Conservation (phyloP, 1,139 yeast genomes). For the Pichia sp. region DNA sequence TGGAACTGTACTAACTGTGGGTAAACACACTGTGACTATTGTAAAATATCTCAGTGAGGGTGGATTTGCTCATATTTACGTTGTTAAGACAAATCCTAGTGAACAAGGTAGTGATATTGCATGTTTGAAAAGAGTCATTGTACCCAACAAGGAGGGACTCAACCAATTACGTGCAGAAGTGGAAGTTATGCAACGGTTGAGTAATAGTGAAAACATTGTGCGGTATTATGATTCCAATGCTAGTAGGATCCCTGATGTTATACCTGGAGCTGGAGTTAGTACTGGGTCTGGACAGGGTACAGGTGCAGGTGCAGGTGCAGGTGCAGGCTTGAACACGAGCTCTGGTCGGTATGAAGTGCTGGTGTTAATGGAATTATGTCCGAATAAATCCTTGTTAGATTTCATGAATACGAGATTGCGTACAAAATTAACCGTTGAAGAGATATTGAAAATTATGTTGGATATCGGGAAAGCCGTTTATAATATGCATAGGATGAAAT, state of each 20-base stretch:
- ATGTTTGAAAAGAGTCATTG: constrained; percentile 67
- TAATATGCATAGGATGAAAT: constrained; percentile 58
- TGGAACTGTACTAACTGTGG: constrained; percentile 22
- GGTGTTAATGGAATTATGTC: constrained; percentile 72
- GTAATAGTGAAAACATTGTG: constrained; percentile 52
- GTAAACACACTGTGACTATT: constrained; percentile 21
- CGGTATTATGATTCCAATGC: constrained; percentile 74
- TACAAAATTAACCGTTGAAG: constrained; percentile 53
- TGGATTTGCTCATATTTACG: constrained; percentile 76
- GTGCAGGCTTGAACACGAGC: constrained; percentile 28
- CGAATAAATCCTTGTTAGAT: constrained; percentile 63
- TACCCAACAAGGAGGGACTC: constrained; percentile 62
- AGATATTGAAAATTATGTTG: constrained; percentile 58
- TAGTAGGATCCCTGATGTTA: no score
- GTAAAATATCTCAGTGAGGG: constrained; percentile 30
- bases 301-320: no score
- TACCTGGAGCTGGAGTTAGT: no score
- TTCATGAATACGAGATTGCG: constrained; percentile 66
- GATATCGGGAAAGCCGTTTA: constrained; percentile 63
- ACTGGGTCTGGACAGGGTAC: no score
- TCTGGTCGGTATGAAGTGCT: constrained; percentile 60
- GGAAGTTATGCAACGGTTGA: constrained; percentile 68
- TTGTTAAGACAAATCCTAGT: constrained; percentile 48
- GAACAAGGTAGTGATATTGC: constrained; percentile 30
- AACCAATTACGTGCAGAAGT: constrained; percentile 66